A percentile compares a stretch with the other conserved stretches of the same genome.
These are phyloP conservation scores for Eimeria necatrix DNA, from an alignment of 169 alveolate genomes.

Conservation along the genomic window DNA sequence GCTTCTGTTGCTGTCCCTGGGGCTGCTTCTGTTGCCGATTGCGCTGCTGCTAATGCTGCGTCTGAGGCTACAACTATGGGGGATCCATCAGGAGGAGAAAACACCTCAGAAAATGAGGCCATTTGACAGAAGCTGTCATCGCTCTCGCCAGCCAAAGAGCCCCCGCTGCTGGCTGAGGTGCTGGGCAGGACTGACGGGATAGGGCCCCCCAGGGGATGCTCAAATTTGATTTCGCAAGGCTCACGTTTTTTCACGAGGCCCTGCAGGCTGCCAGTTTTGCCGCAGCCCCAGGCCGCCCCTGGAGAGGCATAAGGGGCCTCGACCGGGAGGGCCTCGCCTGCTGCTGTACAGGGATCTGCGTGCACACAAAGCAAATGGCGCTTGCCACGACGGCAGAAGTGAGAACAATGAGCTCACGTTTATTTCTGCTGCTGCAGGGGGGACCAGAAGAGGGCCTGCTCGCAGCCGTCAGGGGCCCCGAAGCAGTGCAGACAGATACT, in stretches of 20 bases:
- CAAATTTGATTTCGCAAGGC: neutral
- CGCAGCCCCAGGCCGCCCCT: neutral
- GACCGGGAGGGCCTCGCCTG: neutral
- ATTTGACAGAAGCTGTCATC: neutral
- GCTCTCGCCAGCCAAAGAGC: neutral
- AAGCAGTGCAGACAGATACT: neutral
- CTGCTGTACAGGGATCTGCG: neutral
- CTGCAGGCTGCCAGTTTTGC: neutral
- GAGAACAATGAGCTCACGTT: neutral
- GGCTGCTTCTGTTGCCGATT: too few species aligned
- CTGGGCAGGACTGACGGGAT: neutral
- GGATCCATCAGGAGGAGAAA: neutral
- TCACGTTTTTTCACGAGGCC: neutral
- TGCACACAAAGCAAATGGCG: neutral
- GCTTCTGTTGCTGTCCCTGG: too few species aligned
- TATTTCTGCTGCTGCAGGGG: neutral
- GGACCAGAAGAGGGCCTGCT: neutral
- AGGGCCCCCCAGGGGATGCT: neutral
- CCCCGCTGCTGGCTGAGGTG: constrained; percentile 40
- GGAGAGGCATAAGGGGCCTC: neutral
- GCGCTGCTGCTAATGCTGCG: too few species aligned
- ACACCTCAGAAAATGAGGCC: neutral
- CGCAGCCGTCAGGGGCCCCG: neutral
- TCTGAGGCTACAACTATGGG: neutral
- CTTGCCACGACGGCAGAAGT: neutral